Evolutionary conservation across 1,139 yeast species (phyloP).

Genomic region (Pichia sp.): DNA sequence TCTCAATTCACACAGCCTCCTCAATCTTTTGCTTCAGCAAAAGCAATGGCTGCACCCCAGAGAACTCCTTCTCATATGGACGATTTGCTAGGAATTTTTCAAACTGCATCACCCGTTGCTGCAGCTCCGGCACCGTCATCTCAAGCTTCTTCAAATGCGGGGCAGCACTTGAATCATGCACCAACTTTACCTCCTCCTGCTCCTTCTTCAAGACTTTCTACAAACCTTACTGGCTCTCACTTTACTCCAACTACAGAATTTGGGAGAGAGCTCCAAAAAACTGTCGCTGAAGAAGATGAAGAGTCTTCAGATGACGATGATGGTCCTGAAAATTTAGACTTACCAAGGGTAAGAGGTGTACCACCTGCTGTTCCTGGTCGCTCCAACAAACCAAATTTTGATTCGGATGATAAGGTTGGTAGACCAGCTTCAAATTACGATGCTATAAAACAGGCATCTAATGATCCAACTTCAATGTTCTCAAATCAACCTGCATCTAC

Average conservation of each 20-base stretch:
- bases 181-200: slow-evolving; percentile 33
- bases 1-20: slow-evolving; percentile 17
- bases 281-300: slow-evolving; percentile 19
- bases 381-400: slow-evolving; percentile 31
- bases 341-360: slow-evolving; percentile 19
- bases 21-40: slow-evolving; percentile 19
- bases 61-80: slow-evolving; percentile 54
- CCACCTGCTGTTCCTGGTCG: slow-evolving; percentile 34
- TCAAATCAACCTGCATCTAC: slow-evolving; percentile 18
- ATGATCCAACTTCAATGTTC: slow-evolving; percentile 7
- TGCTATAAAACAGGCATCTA: slow-evolving; percentile 25
- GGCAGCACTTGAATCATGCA: slow-evolving; percentile 9
- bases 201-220: slow-evolving; percentile 24
- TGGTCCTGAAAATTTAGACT: slow-evolving; percentile 31
- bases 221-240: background rate
- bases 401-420: slow-evolving; percentile 19
- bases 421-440: slow-evolving; percentile 27
- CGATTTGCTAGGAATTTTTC: slow-evolving; percentile 48
- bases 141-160: background rate
- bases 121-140: slow-evolving; percentile 26
- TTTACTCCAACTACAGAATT: slow-evolving; percentile 59
- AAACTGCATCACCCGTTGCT: slow-evolving; percentile 30
- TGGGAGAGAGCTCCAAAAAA: slow-evolving; percentile 47
- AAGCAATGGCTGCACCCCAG: slow-evolving; percentile 22
- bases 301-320: slow-evolving; percentile 32